Evolutionary conservation across 1,284 basidiomycete genomes (phyloP).

Genomic region (Megacollybia platyphylla): DNA sequence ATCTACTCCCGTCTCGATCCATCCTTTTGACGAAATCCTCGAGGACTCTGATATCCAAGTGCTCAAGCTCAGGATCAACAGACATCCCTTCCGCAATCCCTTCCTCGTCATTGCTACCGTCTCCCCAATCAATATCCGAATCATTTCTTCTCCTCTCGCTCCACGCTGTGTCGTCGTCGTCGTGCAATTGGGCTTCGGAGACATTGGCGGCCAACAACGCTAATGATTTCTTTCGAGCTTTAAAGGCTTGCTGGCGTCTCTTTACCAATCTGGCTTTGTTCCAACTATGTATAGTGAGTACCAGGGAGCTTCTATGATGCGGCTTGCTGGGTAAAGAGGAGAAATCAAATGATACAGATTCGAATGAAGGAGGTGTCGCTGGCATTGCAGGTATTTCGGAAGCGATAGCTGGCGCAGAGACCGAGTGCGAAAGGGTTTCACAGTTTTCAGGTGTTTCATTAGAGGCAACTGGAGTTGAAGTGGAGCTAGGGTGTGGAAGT

Average conservation of each 20-base stretch:
- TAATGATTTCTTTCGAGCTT: constrained; percentile 22
- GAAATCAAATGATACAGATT: not conserved
- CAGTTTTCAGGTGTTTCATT: too few species aligned
- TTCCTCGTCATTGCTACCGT: constrained; percentile 22
- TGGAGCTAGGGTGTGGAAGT: too few species aligned
- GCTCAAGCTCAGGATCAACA: constrained; percentile 38
- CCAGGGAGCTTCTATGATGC: not conserved
- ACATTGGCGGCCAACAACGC: constrained; percentile 40
- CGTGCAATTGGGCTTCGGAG: constrained; percentile 31
- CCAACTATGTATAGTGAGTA: constrained; percentile 12
- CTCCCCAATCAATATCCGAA: constrained; percentile 66
- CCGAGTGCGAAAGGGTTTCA: too few species aligned
- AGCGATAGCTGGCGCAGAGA: not conserved
- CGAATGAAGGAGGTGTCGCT: not conserved
- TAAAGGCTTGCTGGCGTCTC: constrained; percentile 10
- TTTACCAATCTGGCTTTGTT: constrained; percentile 11
- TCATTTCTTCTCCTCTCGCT: constrained; percentile 45
- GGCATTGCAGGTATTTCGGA: not conserved
- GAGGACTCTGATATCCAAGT: constrained; percentile 34
- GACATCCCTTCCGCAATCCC: constrained; percentile 36
- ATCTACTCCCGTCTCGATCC: constrained; percentile 28
- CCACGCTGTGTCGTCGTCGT: constrained; percentile 30
- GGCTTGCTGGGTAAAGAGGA: not conserved
- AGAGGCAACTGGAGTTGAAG: too few species aligned
- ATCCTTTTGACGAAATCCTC: constrained; percentile 41